Evolutionary conservation across 768 basidiomycete genomes (phyloP).

Genomic region (Lactarius sanguifluus): DNA sequence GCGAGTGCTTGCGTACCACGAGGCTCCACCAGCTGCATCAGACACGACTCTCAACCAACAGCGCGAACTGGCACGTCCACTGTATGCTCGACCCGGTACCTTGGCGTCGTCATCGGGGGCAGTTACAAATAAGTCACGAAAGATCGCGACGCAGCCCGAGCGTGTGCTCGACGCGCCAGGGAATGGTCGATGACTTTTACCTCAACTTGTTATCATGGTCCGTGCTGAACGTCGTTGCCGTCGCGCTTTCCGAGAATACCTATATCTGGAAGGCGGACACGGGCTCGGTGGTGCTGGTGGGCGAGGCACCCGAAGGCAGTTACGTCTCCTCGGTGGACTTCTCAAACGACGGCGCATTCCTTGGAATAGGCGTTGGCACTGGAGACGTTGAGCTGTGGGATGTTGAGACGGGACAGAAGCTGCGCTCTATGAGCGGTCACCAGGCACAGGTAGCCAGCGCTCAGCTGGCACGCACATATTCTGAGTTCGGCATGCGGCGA

Average conservation of each 20-base stretch:
- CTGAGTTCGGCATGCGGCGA: slow-evolving; percentile 88
- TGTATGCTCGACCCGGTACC: slow-evolving; percentile 67
- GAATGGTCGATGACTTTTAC: slow-evolving; percentile 94
- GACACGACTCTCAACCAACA: slow-evolving; percentile 74
- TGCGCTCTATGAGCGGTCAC: slow-evolving; percentile 91
- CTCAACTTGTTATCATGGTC: slow-evolving; percentile 94
- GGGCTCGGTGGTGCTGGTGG: slow-evolving; percentile 76
- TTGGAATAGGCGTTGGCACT: slow-evolving; percentile 75
- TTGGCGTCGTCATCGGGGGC: slow-evolving; percentile 63
- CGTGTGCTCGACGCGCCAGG: slow-evolving; percentile 96
- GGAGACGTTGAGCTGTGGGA: slow-evolving; percentile 98
- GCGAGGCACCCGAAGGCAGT: slow-evolving; percentile 70
- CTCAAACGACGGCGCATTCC: slow-evolving; percentile 75
- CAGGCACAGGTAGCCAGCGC: slow-evolving; percentile 76
- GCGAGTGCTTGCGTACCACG: slow-evolving; percentile 86
- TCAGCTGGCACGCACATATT: slow-evolving; percentile 88
- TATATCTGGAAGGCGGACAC: slow-evolving; percentile 96
- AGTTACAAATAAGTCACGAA: slow-evolving; percentile 68
- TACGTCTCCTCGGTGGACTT: slow-evolving; percentile 79
- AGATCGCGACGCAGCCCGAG: slow-evolving; percentile 84
- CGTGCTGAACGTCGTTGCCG: slow-evolving; percentile 79
- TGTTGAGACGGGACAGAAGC: slow-evolving; percentile 68
- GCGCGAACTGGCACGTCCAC: slow-evolving; percentile 72
- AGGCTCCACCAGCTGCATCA: slow-evolving; percentile 78
- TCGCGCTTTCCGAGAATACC: slow-evolving; percentile 81